Percentiles rank a stretch among this genome's conserved stretches.
Conservation (phyloP, 176 grass and related monocot species). For the Oryza officinalis region DNA sequence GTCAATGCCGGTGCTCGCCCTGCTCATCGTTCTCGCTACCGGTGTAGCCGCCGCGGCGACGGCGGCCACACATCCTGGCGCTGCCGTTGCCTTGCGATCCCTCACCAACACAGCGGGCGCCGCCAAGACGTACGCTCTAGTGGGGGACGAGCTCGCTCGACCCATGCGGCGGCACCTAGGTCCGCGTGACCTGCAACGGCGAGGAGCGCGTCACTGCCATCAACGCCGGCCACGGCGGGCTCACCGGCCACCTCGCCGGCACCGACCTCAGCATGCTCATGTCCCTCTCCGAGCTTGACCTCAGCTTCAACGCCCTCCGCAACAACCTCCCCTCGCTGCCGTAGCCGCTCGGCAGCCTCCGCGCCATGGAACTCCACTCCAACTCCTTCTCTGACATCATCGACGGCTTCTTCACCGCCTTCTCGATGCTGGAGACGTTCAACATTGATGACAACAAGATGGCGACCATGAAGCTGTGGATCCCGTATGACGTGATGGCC, state of each 20-base stretch:
- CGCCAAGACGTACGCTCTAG: not conserved
- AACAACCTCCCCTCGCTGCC: not conserved
- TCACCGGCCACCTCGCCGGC: not conserved
- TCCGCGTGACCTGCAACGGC: not conserved
- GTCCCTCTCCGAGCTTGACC: conserved; percentile 6
- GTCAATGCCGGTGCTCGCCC: too few relatives aligned
- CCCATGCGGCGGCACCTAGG: conserved; percentile 2
- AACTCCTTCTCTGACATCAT: too few relatives aligned
- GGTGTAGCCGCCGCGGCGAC: not conserved
- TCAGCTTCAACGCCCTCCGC: not conserved
- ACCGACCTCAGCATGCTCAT: not conserved
- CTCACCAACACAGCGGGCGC: not conserved
- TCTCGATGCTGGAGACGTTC: too few relatives aligned
- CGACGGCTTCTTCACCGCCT: too few relatives aligned
- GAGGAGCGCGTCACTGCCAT: not conserved
- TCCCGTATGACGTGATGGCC: too few relatives aligned
- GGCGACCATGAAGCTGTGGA: too few relatives aligned
- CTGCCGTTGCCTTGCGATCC: not conserved
- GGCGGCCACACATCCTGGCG: not conserved
- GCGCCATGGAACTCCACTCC: too few relatives aligned
- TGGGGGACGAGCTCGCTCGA: not conserved
- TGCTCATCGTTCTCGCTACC: not conserved
- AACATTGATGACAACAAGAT: too few relatives aligned
- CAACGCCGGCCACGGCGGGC: not conserved
- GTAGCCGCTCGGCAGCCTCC: too few relatives aligned